Conservation (phyloP, 371 early-diverging fungal genomes). For the Batkoa obscura region DNA sequence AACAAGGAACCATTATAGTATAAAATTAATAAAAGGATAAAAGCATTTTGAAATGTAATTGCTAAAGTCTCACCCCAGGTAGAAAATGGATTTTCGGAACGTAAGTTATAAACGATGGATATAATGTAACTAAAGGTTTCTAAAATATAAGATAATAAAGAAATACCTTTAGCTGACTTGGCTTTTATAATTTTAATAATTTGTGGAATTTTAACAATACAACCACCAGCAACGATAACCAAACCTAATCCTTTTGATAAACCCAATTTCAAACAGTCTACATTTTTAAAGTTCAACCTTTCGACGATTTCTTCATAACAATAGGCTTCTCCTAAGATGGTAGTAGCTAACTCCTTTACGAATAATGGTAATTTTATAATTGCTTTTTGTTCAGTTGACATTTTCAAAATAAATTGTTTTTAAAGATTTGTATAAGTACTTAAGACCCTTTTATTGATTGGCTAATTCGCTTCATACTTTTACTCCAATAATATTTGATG, state of each 20-base stretch:
- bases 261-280: constrained; percentile 55
- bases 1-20: constrained; percentile 27
- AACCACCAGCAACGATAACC: constrained; percentile 76
- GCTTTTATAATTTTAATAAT: constrained; percentile 65
- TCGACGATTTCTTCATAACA: constrained; percentile 49
- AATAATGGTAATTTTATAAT: constrained; percentile 21
- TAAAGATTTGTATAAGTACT: too few species aligned
- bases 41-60: constrained; percentile 56
- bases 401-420: too few species aligned
- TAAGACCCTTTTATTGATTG: too few species aligned
- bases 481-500: too few species aligned
- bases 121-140: constrained; percentile 67
- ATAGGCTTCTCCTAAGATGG: constrained; percentile 38
- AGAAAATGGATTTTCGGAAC: constrained; percentile 66
- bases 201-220: constrained; percentile 89
- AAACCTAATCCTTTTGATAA: constrained; percentile 77
- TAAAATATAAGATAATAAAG: constrained; percentile 50
- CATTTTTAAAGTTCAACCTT: constrained; percentile 36
- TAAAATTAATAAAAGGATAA: constrained; percentile 53
- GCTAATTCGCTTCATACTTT: too few species aligned
- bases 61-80: constrained; percentile 81
- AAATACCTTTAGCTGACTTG: constrained; percentile 62
- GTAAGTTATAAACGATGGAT: constrained; percentile 62
- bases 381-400: not conserved
- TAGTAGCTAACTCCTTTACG: constrained; percentile 24